phyloP scores from a whole-genome alignment of 352 stramenopile genomes.

The Elongisporangium anandrum region DNA sequence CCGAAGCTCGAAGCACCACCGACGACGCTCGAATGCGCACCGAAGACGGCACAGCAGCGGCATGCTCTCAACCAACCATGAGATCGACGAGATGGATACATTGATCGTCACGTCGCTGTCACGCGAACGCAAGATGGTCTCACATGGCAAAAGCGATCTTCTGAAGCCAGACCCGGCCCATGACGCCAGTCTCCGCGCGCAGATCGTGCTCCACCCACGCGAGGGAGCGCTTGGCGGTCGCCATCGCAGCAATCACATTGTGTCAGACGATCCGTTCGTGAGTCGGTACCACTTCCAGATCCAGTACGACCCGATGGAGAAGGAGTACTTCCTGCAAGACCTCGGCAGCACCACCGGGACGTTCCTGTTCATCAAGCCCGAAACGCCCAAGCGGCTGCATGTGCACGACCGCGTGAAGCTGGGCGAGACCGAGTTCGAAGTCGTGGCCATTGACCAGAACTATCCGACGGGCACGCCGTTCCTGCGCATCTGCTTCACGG shows the following conservation, averaged over 20 bases:
- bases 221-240: conserved; percentile 62
- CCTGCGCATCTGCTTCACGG: conserved; percentile 72
- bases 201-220: conserved; percentile 64
- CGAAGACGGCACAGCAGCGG: conserved; percentile 18
- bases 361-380: conserved; percentile 73
- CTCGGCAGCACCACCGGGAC: conserved; percentile 77
- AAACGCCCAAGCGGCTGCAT: conserved; percentile 62
- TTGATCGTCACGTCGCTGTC: conserved; percentile 73
- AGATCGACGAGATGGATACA: conserved; percentile 69
- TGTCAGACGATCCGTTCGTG: conserved; percentile 82
- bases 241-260: conserved; percentile 81
- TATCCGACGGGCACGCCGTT: conserved; percentile 64
- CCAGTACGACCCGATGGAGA: conserved; percentile 74
- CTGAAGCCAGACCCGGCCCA: too few relatives aligned
- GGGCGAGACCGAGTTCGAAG: conserved; percentile 77
- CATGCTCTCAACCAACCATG: conserved; percentile 21
- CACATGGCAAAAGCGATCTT: conserved; percentile 7
- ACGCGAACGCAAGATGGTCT: conserved; percentile 32
- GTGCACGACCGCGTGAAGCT: conserved; percentile 72
- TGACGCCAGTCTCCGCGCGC: conserved; percentile 3
- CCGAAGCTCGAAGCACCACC: conserved; percentile 9
- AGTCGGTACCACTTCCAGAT: conserved; percentile 81
- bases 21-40: conserved; percentile 6
- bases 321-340: conserved; percentile 81
- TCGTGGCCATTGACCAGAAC: conserved; percentile 70